Base-by-base conservation (phyloP, 306 rosid species). In the Cicer chorassanicum region DNA sequence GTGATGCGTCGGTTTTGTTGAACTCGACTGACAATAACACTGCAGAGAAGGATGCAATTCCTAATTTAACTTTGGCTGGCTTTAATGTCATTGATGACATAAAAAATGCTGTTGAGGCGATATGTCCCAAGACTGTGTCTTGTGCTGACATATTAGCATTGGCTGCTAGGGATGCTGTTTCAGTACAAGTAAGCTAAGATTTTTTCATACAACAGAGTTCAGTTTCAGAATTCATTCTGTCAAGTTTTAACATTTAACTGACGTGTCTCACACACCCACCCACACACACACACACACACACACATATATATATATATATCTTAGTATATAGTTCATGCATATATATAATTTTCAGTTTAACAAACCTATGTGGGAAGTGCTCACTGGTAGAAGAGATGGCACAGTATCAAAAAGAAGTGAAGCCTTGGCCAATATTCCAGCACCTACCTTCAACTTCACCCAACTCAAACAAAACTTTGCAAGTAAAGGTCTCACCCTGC, bases 381-480 rank as follows among this genome's bases (percentile, higher is more conserved):
- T 84, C 8, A 87, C 91, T 5, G 94, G 91, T 5, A 85, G 91
- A 80, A 82, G 90, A 82, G 94, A 89, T 65, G 94, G 91, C 65
- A 74, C 7, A 6, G 82, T 80, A 49, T 87, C 91, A 0, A 59
- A 0, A 13, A 44, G 2, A 5, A 36, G 10, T 1, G 87, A 87
- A 60, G 88, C 49, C 74, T 54, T 68, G 15, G 38, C 29, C 43
- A 73, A 84, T 68, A 34, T 87, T 62, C 91, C 90, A 21, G 0
- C 81, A 15, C 87, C 91, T 38, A 45, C 3, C 82, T 76, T 77
- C 73, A 89, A 82, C 79, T 73, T 89, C 77, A 51, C 78, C 10
- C 86, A 73, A 41, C 94, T 89, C 79, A 75, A 56, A 71, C 78
- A 75, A 11, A 80, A 1, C 64, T 89, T 89, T 61, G 81, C 88